A percentile compares a stretch with the other conserved stretches of the same genome.
These are phyloP conservation scores for Pyrenophora seminiperda DNA, from an alignment of 2,329 filamentous ascomycete species.

Conservation along the genomic window DNA sequence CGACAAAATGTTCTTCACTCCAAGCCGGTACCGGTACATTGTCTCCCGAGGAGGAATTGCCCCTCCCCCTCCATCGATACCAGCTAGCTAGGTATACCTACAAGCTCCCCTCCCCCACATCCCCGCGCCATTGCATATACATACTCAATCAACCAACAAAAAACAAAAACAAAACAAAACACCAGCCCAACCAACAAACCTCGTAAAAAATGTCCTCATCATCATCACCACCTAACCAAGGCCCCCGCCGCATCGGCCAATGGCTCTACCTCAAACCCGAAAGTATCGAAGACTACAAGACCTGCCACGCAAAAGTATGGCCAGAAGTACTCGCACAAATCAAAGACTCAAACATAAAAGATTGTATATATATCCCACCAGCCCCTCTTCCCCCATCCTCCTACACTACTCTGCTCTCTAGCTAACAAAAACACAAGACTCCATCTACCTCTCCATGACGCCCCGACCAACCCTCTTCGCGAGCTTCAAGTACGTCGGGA, in stretches of 20 bases:
- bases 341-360: slow-evolving; percentile 72
- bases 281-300: slow-evolving; percentile 71
- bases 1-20: no score
- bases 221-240: slow-evolving; percentile 29
- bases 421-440: slow-evolving; percentile 54
- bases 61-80: no score
- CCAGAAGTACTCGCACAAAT: slow-evolving; percentile 78
- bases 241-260: slow-evolving; percentile 65
- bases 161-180: no score
- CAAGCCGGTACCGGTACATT: no score
- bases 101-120: no score
- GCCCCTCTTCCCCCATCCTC: slow-evolving; percentile 49
- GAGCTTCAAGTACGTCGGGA: slow-evolving; percentile 78
- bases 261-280: slow-evolving; percentile 74
- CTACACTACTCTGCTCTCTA: neutral
- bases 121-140: no score
- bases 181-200: neutral
- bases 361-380: no score
- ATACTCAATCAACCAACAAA: no score
- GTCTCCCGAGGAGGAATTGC: no score
- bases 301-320: slow-evolving; percentile 75
- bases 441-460: slow-evolving; percentile 69
- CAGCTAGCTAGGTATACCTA: no score
- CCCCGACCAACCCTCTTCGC: slow-evolving; percentile 69
- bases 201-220: no score